Conservation (phyloP, 345 rosid genomes). For the Salix koriyanagi region DNA sequence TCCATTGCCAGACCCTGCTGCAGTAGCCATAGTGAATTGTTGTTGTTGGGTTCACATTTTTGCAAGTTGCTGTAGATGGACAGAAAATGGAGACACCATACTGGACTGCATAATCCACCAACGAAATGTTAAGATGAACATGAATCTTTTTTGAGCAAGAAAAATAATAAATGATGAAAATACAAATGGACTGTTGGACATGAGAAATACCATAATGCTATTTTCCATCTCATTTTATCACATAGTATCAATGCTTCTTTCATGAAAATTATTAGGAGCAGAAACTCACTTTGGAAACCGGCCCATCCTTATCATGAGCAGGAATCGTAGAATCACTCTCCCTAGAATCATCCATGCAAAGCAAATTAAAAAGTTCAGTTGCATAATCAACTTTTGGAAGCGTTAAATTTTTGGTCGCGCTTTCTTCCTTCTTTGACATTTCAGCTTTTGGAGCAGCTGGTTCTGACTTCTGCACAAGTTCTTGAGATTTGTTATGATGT, state of each 20-base stretch:
- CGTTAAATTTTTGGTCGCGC: constrained; percentile 9
- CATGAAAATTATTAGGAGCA: background rate
- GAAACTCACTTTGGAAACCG: constrained; percentile 27
- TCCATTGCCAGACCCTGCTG: background rate
- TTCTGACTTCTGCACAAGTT: constrained; percentile 27
- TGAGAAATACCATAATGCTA: background rate
- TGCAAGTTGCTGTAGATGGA: constrained; percentile 81
- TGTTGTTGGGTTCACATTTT: constrained; percentile 10
- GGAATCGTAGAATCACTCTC: constrained; percentile 23
- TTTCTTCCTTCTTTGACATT: constrained; percentile 24
- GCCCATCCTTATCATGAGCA: constrained; percentile 11
- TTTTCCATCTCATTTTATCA: too few relatives aligned
- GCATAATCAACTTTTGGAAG: constrained; percentile 56
- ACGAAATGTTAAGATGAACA: too few relatives aligned
- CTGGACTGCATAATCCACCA: constrained; percentile 49
- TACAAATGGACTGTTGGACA: background rate
- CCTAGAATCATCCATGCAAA: constrained; percentile 43
- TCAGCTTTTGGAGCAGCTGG: constrained; percentile 25
- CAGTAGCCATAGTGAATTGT: background rate
- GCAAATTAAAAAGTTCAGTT: constrained; percentile 61
- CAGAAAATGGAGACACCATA: too few relatives aligned
- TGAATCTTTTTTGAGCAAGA: too few relatives aligned
- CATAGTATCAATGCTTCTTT: background rate
- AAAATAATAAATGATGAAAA: too few relatives aligned
- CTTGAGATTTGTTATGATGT: constrained; percentile 21